Evolutionary conservation across 257 asterid species (phyloP).

Genomic region (Nicotiana otophora): DNA sequence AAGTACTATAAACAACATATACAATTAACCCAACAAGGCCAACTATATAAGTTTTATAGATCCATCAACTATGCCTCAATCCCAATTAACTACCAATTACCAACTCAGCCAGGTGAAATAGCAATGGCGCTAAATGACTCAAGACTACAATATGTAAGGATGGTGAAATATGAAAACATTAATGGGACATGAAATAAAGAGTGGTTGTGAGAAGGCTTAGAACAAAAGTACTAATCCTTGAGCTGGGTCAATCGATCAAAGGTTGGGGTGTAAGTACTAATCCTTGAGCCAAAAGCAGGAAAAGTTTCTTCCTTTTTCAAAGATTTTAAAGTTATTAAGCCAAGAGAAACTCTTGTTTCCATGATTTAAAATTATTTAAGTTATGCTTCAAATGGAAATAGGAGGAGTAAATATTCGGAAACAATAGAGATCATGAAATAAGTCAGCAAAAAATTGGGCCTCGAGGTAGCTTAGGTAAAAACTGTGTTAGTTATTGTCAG

Average conservation of each 20-base stretch:
- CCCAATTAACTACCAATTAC: neutral
- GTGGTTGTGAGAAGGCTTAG: constrained; percentile 18
- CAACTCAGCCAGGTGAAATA: constrained; percentile 20
- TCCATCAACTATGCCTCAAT: too few species aligned
- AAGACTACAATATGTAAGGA: constrained; percentile 21
- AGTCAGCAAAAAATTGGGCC: neutral
- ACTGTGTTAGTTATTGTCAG: too few species aligned
- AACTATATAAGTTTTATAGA: neutral
- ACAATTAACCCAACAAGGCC: neutral
- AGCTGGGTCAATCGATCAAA: constrained; percentile 7
- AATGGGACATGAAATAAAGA: neutral
- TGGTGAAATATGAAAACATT: neutral
- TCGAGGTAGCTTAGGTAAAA: too few species aligned
- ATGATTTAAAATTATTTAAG: neutral
- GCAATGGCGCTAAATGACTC: constrained; percentile 26
- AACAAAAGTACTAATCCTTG: constrained; percentile 7
- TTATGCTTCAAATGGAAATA: neutral
- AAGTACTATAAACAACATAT: too few species aligned
- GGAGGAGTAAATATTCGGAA: neutral
- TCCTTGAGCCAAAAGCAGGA: constrained; percentile 20
- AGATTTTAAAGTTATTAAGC: neutral
- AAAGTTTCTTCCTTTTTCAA: neutral
- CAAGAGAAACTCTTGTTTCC: neutral
- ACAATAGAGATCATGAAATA: neutral
- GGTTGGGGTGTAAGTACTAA: constrained; percentile 16